Evolutionary conservation across 2,329 filamentous ascomycete species (phyloP), one percentile per base, ranked within the genome.

Genomic region (Beauveria australis): DNA sequence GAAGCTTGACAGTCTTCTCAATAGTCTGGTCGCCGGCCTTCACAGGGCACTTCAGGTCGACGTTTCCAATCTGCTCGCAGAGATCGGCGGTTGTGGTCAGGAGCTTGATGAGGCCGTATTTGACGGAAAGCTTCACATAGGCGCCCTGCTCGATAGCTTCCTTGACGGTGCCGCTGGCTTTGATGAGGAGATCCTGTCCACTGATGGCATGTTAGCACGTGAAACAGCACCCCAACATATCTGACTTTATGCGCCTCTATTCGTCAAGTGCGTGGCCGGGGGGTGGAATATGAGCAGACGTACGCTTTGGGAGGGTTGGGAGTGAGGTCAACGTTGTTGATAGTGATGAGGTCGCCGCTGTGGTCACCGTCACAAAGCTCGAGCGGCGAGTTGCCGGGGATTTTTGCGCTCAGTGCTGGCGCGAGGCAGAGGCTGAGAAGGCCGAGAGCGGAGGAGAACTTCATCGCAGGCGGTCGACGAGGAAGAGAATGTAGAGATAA

Each of bases 301-400:
- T 85, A 97, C 93, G 92, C 81, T 71, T 84, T 72, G 41, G 94
- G 94, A 63, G 93, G 94, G 75, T 97, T 97, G 16, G 94, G 94
- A 41, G 75, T 71, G 61, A 99, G 76, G 69, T 97, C 87, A 61
- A 97, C 91, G 52, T 83, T 83, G 65, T 92, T 79, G 69, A 99
- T 92, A 48, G 78, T 76, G 66, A 97, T 78, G 61, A 92, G 82
- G 72, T 97, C 86, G 56, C 84, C 73, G 53, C 75, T 74, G 61
- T 90, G 89, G 64, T 89, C 81, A 62, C 78, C 76, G 66, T 74
- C 69, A 73, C 94, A 99, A 76, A 89, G 90, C 70, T 85, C 79
- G 62, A 99, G 81, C 33, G 94, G 93, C 71, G 93, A 96, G 55
- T 93, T 80, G 72, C 94, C 92, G 1, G 90, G 87, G 18, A 97